Percentiles rank a stretch among this genome's conserved stretches.
These are phyloP conservation scores for Cucumis variabilis DNA, from an alignment of 331 rosid species.

Conservation along the genomic window DNA sequence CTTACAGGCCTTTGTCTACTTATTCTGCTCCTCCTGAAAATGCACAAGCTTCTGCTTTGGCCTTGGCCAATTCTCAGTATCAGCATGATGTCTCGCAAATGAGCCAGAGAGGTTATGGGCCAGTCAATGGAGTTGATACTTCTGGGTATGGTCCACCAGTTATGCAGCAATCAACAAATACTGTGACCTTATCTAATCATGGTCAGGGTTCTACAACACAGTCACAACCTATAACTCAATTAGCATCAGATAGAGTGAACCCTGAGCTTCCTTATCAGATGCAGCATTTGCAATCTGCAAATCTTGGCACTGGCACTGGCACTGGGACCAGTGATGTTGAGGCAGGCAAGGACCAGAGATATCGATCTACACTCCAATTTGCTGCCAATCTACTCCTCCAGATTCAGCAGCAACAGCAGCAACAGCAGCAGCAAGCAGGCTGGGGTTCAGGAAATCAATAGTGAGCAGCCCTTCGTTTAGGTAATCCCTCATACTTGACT, in stretches of 20 bases:
- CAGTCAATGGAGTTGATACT: constrained; percentile 59
- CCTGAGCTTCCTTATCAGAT: constrained; percentile 60
- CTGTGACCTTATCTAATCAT: constrained; percentile 52
- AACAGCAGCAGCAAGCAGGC: constrained; percentile 75
- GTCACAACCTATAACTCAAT: constrained; percentile 52
- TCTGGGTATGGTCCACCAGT: constrained; percentile 64
- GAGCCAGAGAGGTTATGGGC: constrained; percentile 57
- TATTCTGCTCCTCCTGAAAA: constrained; percentile 55
- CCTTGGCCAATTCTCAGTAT: constrained; percentile 58
- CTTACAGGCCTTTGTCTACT: constrained; percentile 56
- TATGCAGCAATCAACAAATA: constrained; percentile 56
- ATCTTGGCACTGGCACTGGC: constrained; percentile 58
- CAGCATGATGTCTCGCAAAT: constrained; percentile 55
- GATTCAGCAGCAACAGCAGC: constrained; percentile 86
- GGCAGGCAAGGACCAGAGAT: constrained; percentile 85
- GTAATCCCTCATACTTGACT: constrained; percentile 44
- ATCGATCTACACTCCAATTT: constrained; percentile 89
- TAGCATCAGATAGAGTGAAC: constrained; percentile 57
- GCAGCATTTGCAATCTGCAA: constrained; percentile 64
- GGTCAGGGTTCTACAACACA: constrained; percentile 53
- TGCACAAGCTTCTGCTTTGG: constrained; percentile 57
- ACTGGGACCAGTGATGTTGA: constrained; percentile 76
- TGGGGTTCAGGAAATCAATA: constrained; percentile 76
- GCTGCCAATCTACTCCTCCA: constrained; percentile 94
- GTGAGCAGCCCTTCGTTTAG: constrained; percentile 51